phyloP scores from a whole-genome alignment of 805 yeast species.

The Candida saitoana region DNA sequence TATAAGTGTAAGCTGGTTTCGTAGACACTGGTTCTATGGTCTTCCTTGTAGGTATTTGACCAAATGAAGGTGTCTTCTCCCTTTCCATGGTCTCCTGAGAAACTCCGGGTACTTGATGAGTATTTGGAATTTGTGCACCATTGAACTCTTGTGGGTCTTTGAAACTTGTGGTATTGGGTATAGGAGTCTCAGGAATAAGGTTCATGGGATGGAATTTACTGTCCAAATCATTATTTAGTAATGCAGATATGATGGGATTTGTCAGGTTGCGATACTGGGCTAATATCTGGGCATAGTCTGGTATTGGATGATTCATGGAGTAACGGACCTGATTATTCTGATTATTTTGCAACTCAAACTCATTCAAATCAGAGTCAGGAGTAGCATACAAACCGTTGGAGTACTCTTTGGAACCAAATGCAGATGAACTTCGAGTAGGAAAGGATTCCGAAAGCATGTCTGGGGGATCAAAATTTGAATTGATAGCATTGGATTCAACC shows the following conservation, averaged over 20 bases:
- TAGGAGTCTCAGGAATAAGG: not conserved
- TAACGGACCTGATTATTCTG: not conserved
- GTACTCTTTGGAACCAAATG: too few species aligned
- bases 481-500: not conserved
- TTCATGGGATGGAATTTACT: slow-evolving; percentile 1
- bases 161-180: not conserved
- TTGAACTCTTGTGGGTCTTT: not conserved
- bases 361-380: not conserved
- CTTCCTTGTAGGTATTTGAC: not conserved
- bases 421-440: too few species aligned
- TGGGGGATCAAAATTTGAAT: not conserved
- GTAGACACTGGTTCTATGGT: not conserved
- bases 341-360: not conserved
- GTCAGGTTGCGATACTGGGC: not conserved
- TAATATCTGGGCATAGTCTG: not conserved
- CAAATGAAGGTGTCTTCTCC: not conserved
- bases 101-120: not conserved
- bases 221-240: not conserved
- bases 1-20: not conserved
- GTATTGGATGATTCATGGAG: not conserved
- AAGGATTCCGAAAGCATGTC: not conserved
- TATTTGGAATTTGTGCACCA: not conserved
- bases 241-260: not conserved
- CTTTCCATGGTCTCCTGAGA: not conserved
- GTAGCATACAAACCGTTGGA: not conserved